Percentiles rank a stretch among this genome's conserved stretches.
Evolutionary conservation across 2,329 filamentous ascomycete species (phyloP).

Genomic region (Hirsutella minnesotensis): DNA sequence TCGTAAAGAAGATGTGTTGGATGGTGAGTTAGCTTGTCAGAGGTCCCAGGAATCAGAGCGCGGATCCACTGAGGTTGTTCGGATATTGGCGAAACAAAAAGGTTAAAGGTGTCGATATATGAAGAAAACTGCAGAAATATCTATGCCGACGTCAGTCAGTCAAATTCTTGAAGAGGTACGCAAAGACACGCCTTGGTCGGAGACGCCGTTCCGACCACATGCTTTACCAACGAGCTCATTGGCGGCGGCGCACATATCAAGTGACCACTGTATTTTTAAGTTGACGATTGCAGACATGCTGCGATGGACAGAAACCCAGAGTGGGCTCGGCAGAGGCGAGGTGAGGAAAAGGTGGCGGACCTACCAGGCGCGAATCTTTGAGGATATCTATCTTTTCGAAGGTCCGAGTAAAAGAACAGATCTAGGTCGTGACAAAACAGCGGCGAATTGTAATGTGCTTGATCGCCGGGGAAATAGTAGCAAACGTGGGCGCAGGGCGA

Average conservation of each 20-base stretch:
- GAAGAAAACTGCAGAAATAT: background rate
- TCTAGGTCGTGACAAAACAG: constrained; percentile 15
- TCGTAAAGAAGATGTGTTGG: too few species aligned
- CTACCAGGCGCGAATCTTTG: constrained; percentile 12
- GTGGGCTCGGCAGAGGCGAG: background rate
- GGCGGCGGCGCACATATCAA: too few species aligned
- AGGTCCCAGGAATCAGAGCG: too few species aligned
- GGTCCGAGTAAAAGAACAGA: constrained; percentile 9
- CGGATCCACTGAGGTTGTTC: too few species aligned
- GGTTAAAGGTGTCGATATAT: too few species aligned
- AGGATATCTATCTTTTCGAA: constrained; percentile 14
- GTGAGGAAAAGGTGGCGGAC: background rate
- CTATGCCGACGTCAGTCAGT: background rate
- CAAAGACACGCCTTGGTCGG: background rate
- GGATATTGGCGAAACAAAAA: too few species aligned
- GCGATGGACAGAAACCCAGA: background rate
- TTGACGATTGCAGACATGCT: background rate
- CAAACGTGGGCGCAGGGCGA: background rate
- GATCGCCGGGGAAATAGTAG: background rate
- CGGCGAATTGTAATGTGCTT: background rate
- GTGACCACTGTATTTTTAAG: background rate
- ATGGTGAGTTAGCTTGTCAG: too few species aligned
- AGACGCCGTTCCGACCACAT: background rate
- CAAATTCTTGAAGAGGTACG: background rate
- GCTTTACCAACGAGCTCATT: background rate